phyloP scores from a whole-genome alignment of 441 rosid species.

The Bocquillonia castaneifolia region DNA sequence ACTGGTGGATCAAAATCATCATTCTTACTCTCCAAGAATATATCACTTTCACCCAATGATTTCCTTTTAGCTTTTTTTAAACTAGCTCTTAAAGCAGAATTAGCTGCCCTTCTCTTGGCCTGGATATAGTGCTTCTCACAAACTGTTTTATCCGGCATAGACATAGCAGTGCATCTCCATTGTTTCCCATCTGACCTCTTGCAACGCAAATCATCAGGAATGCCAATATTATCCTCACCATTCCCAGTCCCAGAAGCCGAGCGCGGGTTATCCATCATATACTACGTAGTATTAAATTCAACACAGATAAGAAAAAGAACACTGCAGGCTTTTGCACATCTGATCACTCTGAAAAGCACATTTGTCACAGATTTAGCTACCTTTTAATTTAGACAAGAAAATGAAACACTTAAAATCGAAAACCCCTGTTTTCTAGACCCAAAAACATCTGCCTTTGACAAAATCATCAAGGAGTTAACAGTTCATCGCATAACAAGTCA shows the following conservation, averaged over 20 bases:
- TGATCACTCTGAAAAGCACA: constrained; percentile 7
- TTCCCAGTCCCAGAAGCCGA: constrained; percentile 53
- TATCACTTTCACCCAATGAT: constrained; percentile 52
- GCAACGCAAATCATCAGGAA: constrained; percentile 89
- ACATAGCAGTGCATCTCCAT: constrained; percentile 97
- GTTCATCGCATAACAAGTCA: no score
- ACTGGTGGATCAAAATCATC: constrained; percentile 57
- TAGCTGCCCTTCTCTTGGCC: constrained; percentile 93
- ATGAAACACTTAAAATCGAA: no score
- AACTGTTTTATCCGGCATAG: constrained; percentile 95
- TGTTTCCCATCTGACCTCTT: constrained; percentile 98
- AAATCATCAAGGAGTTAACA: no score
- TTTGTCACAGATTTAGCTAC: neutral
- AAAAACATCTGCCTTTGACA: no score
- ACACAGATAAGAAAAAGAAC: neutral
- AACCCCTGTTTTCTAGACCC: no score
- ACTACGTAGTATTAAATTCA: neutral
- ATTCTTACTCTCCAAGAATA: constrained; percentile 57
- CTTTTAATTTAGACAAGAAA: no score
- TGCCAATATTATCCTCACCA: constrained; percentile 59
- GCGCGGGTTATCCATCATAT: constrained; percentile 47
- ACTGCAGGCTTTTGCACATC: neutral
- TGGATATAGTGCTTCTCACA: constrained; percentile 94
- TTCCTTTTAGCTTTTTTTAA: constrained; percentile 73
- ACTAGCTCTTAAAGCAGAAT: constrained; percentile 77